Conservation (phyloP, 2,329 filamentous ascomycete genomes). For the Ceratocystis huliohia region DNA sequence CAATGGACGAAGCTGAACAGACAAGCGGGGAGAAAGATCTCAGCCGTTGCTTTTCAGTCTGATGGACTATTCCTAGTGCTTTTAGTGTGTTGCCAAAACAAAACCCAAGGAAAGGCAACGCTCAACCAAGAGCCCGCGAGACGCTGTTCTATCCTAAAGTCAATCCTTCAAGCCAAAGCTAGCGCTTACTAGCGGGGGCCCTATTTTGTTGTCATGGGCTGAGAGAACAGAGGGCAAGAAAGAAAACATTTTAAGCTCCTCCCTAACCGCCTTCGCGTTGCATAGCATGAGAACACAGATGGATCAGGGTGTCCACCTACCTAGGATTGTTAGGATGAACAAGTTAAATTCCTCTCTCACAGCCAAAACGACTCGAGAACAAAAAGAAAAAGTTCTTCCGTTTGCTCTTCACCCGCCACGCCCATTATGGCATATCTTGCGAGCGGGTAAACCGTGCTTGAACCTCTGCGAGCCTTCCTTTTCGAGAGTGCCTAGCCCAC, state of each 20-base stretch:
- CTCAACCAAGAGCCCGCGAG: background rate
- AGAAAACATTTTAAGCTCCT: background rate
- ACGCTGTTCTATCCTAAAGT: background rate
- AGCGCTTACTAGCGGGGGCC: background rate
- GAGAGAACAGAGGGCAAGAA: background rate
- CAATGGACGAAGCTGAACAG: background rate
- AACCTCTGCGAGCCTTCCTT: background rate
- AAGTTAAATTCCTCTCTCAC: background rate
- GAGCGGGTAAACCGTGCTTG: constrained; percentile 1
- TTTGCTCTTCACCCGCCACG: background rate
- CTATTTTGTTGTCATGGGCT: background rate
- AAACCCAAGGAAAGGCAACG: background rate
- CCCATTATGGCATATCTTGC: background rate
- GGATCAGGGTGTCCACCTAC: background rate
- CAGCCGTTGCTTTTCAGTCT: background rate
- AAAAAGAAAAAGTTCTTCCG: background rate
- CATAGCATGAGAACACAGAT: background rate
- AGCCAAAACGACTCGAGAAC: background rate
- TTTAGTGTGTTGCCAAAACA: background rate
- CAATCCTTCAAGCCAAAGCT: background rate
- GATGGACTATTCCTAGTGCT: background rate
- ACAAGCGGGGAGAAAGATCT: background rate
- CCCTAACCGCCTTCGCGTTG: background rate
- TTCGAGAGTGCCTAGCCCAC: background rate
- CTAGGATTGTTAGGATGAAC: background rate